A percentile compares a stretch with the other conserved stretches of the same genome.
Conservation (phyloP, 192 early-diverging fungal genomes). For the Dimargaris cristalligena region DNA sequence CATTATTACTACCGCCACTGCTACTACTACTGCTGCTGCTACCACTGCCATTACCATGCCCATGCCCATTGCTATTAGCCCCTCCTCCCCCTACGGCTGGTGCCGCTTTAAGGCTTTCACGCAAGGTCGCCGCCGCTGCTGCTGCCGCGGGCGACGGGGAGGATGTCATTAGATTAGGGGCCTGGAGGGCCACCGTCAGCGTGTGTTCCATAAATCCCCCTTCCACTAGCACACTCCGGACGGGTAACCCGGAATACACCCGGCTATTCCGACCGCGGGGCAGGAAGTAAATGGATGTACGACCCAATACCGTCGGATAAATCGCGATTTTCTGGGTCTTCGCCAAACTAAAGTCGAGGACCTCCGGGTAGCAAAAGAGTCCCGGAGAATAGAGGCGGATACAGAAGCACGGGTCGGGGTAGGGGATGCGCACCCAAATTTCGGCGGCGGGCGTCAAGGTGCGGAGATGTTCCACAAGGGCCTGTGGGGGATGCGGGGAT, state of each 20-base stretch:
- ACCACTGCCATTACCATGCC: too few relatives aligned
- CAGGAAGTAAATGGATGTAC: neutral
- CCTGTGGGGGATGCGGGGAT: neutral
- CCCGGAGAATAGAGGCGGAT: neutral
- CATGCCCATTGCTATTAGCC: too few relatives aligned
- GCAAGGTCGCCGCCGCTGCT: neutral
- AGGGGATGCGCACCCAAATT: neutral
- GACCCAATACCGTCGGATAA: neutral
- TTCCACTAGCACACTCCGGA: conserved; percentile 25
- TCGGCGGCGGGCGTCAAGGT: neutral
- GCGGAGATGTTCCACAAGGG: neutral
- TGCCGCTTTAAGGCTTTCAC: too few relatives aligned
- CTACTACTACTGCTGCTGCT: too few relatives aligned
- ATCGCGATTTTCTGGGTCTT: neutral
- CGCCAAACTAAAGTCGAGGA: neutral
- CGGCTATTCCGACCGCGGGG: conserved; percentile 3
- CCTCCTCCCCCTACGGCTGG: too few relatives aligned
- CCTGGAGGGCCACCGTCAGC: conserved; percentile 18
- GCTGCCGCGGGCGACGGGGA: neutral
- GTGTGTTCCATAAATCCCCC: conserved; percentile 31
- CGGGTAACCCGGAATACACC: conserved; percentile 12
- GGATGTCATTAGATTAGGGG: neutral
- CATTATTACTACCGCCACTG: neutral
- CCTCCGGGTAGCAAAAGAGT: neutral
- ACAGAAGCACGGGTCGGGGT: neutral